These are phyloP conservation scores for Apostasia ramifera DNA, from an alignment of 106 monocot species.

Conservation along the genomic window DNA sequence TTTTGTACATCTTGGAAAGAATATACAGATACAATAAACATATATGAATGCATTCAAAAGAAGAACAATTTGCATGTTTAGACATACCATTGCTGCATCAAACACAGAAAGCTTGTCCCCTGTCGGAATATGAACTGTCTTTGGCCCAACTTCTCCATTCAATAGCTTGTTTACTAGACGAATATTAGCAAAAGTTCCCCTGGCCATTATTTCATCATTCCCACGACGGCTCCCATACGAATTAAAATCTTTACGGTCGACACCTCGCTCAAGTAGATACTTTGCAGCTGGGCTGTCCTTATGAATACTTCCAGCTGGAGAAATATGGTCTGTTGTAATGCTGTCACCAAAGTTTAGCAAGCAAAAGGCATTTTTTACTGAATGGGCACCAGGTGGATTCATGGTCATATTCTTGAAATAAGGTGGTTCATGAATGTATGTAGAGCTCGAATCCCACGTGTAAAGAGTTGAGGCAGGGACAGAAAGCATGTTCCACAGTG, in stretches of 20 bases:
- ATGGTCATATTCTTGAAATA: conserved; percentile 76
- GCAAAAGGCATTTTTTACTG: conserved; percentile 68
- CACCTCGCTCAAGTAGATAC: conserved; percentile 66
- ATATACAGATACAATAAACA: too few species aligned
- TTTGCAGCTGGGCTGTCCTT: conserved; percentile 82
- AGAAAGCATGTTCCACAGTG: conserved; percentile 72
- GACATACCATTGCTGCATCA: conserved; percentile 73
- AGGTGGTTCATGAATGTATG: conserved; percentile 80
- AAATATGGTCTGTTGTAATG: conserved; percentile 77
- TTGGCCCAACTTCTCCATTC: conserved; percentile 80
- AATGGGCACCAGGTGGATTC: conserved; percentile 58
- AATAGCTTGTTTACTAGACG: conserved; percentile 72
- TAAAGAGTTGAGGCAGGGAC: conserved; percentile 49
- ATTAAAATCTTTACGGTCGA: conserved; percentile 68
- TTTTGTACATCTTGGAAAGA: too few species aligned
- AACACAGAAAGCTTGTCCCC: conserved; percentile 80
- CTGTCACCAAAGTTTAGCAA: conserved; percentile 72
- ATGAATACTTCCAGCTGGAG: conserved; percentile 74
- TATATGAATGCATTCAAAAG: background rate
- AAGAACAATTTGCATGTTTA: background rate
- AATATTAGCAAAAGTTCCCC: conserved; percentile 89
- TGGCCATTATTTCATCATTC: conserved; percentile 74
- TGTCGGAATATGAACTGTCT: conserved; percentile 71
- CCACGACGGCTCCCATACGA: conserved; percentile 86
- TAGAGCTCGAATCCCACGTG: conserved; percentile 65